Evolutionary conservation across 441 rosid genomes (phyloP), one percentile per base, ranked within the genome.

Genomic region (Corymbia citriodora): DNA sequence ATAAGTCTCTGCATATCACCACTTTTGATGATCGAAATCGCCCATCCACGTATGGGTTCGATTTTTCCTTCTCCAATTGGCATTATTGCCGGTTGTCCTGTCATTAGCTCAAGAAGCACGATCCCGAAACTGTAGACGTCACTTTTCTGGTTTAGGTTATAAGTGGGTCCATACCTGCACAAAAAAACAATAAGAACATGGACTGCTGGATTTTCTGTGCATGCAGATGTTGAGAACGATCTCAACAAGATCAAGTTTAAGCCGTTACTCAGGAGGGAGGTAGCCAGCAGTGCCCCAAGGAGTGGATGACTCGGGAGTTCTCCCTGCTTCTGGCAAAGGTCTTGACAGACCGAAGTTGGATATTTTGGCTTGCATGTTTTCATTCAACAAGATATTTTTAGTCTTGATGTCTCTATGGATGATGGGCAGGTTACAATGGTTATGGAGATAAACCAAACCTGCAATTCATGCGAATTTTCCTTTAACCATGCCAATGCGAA

Each of bases 101-200:
- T 5, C 7, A 82, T 48, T 23, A 82, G 87, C 54, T 48, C 55
- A 45, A 82, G 54, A 8, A 82, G 31, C 27, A 48, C 18, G 0
- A 82, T 82, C 2, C 87, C 10, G 1, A 82, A 82, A 52, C 55
- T 12, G 10, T 21, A 82, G 18, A 48, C 87, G 0, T 82, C 87
- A 3, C 87, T 25, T 83, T 49, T n/a, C 0, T 83, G 13, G 31
- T 0, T 83, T 11, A 83, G 49, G 0, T 83, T 10, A 11, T 52
- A 3, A 29, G 14, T 0, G 6, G 3, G 10, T 45, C 0, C 0
- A 21, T 57, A 83, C 54, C 55, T 49, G 54, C 68, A 27, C 0
- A 29, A 21, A 55, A 13, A 13, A 48, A 48, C 0, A 57, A 57
- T 27, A 5, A 13, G 31, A 83, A 83, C 19, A 12, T 6, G 49